These are phyloP conservation scores for Capsella rubella DNA, from an alignment of 441 rosid genomes.

Conservation along the genomic window DNA sequence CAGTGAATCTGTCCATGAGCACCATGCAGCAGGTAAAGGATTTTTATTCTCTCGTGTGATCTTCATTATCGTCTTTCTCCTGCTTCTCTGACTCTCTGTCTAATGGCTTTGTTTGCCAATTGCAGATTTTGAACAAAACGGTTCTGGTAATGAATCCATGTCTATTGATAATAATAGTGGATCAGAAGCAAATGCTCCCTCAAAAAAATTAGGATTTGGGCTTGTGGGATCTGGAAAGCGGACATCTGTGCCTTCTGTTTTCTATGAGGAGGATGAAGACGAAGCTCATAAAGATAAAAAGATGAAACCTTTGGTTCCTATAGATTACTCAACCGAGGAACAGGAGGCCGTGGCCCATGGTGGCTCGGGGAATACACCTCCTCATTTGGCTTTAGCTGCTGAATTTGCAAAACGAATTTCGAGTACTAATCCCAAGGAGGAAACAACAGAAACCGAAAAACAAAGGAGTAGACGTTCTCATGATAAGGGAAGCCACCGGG, in stretches of 20 bases:
- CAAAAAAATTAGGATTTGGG: conserved; percentile 94
- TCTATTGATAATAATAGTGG: conserved; percentile 47
- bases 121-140: conserved; percentile 66
- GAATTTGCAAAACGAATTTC: conserved; percentile 95
- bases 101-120: conserved; percentile 44
- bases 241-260: conserved; percentile 91
- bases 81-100: conserved; percentile 19
- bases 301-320: conserved; percentile 97
- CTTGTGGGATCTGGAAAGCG: conserved; percentile 94
- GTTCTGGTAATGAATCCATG: conserved; percentile 56
- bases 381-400: conserved; percentile 93
- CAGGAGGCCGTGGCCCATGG: conserved; percentile 76
- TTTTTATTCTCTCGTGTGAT: conserved; percentile 1
- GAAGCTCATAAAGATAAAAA: conserved; percentile 86
- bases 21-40: conserved; percentile 43
- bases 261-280: conserved; percentile 92
- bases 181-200: conserved; percentile 66
- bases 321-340: conserved; percentile 96
- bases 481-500: conserved; percentile 75
- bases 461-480: conserved; percentile 82
- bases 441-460: conserved; percentile 74
- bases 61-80: conserved; percentile 6
- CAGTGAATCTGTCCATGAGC: conserved; percentile 44
- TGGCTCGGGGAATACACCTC: conserved; percentile 69
- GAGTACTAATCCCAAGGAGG: conserved; percentile 70